Percentiles rank a stretch among this genome's conserved stretches.
These are phyloP conservation scores for Tolypocladium ovalisporum DNA, from an alignment of 2,329 filamentous ascomycete genomes.

Conservation along the genomic window DNA sequence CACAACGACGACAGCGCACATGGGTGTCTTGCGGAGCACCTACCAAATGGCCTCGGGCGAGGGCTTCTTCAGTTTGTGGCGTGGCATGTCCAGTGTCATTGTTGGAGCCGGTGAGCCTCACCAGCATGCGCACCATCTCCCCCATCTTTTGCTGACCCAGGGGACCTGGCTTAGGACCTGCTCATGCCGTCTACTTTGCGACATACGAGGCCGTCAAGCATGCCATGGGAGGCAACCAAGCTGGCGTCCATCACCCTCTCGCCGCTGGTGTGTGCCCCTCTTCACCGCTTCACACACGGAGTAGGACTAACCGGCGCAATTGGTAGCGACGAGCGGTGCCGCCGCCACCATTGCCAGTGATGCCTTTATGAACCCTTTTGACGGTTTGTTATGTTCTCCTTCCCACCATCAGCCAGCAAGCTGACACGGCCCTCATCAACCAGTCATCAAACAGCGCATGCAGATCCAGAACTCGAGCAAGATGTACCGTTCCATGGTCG, in stretches of 20 bases:
- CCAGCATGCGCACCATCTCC: background rate
- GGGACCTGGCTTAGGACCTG: slow-evolving; percentile 57
- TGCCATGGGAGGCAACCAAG: slow-evolving; percentile 82
- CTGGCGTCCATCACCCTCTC: slow-evolving; percentile 79
- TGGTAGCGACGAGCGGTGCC: slow-evolving; percentile 79
- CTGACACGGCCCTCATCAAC: background rate
- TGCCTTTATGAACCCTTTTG: slow-evolving; percentile 98
- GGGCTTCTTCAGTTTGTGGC: slow-evolving; percentile 85
- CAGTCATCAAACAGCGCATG: slow-evolving; percentile 99
- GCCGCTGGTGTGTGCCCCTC: slow-evolving; percentile 61
- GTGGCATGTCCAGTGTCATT: slow-evolving; percentile 91
- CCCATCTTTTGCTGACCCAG: slow-evolving; percentile 9
- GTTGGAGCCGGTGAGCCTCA: slow-evolving; percentile 70
- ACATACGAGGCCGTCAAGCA: slow-evolving; percentile 98
- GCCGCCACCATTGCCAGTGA: slow-evolving; percentile 95
- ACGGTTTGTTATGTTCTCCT: slow-evolving; percentile 52
- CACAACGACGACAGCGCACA: slow-evolving; percentile 70
- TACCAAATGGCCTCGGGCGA: slow-evolving; percentile 86
- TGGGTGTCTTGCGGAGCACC: slow-evolving; percentile 82
- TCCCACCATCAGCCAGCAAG: background rate
- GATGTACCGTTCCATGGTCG: slow-evolving; percentile 72
- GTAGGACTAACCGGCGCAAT: background rate
- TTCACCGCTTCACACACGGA: background rate
- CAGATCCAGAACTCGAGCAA: slow-evolving; percentile 88
- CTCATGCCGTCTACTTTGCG: slow-evolving; percentile 95